Conservation (phyloP, 768 basidiomycete genomes). For the Nidula microcarpa region DNA sequence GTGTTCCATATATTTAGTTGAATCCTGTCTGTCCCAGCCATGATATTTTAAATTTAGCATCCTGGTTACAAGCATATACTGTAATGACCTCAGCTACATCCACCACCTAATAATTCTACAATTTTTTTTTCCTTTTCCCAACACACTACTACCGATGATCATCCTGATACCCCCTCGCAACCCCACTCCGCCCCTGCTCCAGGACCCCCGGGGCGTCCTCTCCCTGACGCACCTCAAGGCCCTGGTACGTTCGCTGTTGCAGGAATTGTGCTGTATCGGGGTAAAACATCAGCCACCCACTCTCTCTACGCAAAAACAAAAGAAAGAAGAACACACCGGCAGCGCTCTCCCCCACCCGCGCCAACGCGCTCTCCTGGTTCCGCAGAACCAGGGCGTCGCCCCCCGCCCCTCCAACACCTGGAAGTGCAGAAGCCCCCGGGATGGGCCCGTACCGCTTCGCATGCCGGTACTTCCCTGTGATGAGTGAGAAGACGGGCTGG, state of each 20-base stretch:
- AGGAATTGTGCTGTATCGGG: constrained; percentile 58
- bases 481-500: constrained; percentile 78
- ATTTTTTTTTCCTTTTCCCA: too few relatives aligned
- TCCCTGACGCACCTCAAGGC: constrained; percentile 75
- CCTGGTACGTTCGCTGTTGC: constrained; percentile 70
- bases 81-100: too few relatives aligned
- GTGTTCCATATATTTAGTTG: too few relatives aligned
- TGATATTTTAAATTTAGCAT: too few relatives aligned
- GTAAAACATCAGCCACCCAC: neutral
- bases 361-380: constrained; percentile 60
- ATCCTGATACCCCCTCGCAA: constrained; percentile 83
- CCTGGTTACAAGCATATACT: too few relatives aligned
- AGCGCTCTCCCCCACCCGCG: constrained; percentile 58
- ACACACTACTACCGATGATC: constrained; percentile 20
- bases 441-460: constrained; percentile 59
- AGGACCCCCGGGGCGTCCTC: constrained; percentile 77
- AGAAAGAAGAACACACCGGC: constrained; percentile 46
- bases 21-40: too few relatives aligned
- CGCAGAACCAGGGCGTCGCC: constrained; percentile 51
- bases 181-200: constrained; percentile 88
- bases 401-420: constrained; percentile 5
- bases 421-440: neutral
- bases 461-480: constrained; percentile 83
- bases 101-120: too few relatives aligned
- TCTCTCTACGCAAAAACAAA: neutral